Evolutionary conservation across 805 yeast species (phyloP).

Genomic region (Spathaspora passalidarum): DNA sequence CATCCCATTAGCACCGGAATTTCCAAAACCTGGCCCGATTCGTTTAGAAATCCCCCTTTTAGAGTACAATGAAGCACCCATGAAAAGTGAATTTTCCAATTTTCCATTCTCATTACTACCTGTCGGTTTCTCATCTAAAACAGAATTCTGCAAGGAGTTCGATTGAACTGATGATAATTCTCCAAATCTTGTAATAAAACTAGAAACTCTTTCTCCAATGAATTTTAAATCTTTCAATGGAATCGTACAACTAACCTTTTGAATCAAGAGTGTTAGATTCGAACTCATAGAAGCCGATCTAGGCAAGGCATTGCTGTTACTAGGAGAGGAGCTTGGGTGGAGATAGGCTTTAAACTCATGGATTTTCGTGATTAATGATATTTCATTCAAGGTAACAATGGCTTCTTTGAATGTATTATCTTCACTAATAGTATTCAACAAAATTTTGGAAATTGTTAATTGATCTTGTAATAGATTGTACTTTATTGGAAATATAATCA

Average conservation of each 20-base stretch:
- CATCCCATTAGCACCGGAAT: neutral
- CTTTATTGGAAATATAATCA: conserved; percentile 42
- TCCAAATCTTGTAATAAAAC: conserved; percentile 7
- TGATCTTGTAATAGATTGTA: conserved; percentile 32
- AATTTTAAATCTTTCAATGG: conserved; percentile 10
- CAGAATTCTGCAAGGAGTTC: conserved; percentile 5
- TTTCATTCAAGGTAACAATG: conserved; percentile 19
- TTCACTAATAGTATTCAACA: conserved; percentile 13
- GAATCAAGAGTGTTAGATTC: conserved; percentile 12
- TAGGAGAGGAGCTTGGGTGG: conserved; percentile 9
- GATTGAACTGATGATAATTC: conserved; percentile 6
- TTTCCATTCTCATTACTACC: neutral
- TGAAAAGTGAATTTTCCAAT: conserved; percentile 2
- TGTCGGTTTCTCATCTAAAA: neutral
- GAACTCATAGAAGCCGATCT: conserved; percentile 17
- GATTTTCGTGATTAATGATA: conserved; percentile 24
- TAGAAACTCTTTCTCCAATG: conserved; percentile 10
- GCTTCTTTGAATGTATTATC: conserved; percentile 8
- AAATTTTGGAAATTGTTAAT: conserved; percentile 31
- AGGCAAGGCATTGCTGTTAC: conserved; percentile 14
- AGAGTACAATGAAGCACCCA: conserved; percentile 1
- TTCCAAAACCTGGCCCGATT: conserved; percentile 2
- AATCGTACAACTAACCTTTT: conserved; percentile 12
- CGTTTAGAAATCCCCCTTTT: neutral
- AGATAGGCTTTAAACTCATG: conserved; percentile 23